Percentiles rank a stretch among this genome's conserved stretches.
Evolutionary conservation across 768 basidiomycete species (phyloP).

Genomic region (Kwoniella pini): DNA sequence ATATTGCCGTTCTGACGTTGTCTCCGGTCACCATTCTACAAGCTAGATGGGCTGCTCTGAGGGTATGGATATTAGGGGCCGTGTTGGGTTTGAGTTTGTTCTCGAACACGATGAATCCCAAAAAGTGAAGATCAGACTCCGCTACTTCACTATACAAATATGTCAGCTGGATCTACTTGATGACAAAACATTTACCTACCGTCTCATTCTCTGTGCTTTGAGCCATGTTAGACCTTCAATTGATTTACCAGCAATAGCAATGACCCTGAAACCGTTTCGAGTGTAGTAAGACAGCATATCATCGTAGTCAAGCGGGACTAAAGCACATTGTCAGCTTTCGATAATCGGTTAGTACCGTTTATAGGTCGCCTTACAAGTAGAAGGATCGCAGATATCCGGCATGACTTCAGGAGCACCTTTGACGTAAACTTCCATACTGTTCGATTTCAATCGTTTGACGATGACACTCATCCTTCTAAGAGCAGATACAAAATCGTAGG

Average conservation of each 20-base stretch:
- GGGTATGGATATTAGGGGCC: slow-evolving; percentile 79
- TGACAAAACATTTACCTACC: slow-evolving; percentile 60
- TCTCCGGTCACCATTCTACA: slow-evolving; percentile 99
- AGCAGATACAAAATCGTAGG: slow-evolving; percentile 93
- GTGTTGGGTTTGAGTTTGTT: slow-evolving; percentile 95
- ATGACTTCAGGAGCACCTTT: slow-evolving; percentile 99
- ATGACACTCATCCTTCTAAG: slow-evolving; percentile 96
- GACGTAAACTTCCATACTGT: slow-evolving; percentile 95
- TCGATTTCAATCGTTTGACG: slow-evolving; percentile 90
- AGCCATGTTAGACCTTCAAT: slow-evolving; percentile 93
- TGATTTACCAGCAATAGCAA: slow-evolving; percentile 95
- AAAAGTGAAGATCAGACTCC: slow-evolving; percentile 82
- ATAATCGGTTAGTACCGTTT: background rate
- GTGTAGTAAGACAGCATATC: slow-evolving; percentile 97
- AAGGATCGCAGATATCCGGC: slow-evolving; percentile 86
- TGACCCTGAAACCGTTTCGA: slow-evolving; percentile 92
- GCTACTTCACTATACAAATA: slow-evolving; percentile 76
- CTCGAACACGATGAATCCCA: slow-evolving; percentile 95
- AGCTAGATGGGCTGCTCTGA: slow-evolving; percentile 85
- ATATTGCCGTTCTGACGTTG: slow-evolving; percentile 93
- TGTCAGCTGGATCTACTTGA: slow-evolving; percentile 12
- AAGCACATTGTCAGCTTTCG: background rate
- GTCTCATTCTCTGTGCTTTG: slow-evolving; percentile 92
- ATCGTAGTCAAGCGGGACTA: slow-evolving; percentile 95
- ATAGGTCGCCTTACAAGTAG: slow-evolving; percentile 69